Conservation (phyloP, 495 filamentous ascomycete genomes). For the Penicillium herquei region DNA sequence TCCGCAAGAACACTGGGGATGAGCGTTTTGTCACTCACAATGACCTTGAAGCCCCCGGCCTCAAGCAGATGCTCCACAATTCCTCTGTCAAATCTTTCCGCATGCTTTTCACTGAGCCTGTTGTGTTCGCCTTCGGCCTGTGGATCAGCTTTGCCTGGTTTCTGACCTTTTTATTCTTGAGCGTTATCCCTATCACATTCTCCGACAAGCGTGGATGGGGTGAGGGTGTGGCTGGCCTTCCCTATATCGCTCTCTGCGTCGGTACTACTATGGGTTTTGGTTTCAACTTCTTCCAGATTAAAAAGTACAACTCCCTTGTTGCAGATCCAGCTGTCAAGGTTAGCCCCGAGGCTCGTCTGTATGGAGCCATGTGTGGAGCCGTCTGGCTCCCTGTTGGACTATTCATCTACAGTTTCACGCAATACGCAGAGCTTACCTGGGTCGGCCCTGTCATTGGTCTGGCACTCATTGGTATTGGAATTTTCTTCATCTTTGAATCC, state of each 20-base stretch:
- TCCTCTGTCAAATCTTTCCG: conserved; percentile 57
- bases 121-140: conserved; percentile 69
- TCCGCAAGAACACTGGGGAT: conserved; percentile 57
- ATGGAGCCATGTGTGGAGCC: conserved; percentile 59
- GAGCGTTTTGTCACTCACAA: conserved; percentile 66
- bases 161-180: conserved; percentile 74
- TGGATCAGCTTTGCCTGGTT: conserved; percentile 76
- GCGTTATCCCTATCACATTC: conserved; percentile 70
- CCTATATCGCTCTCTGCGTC: conserved; percentile 68
- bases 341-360: conserved; percentile 53
- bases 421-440: conserved; percentile 61
- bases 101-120: conserved; percentile 70
- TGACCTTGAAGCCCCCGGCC: conserved; percentile 46
- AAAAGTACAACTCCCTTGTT: conserved; percentile 56
- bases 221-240: conserved; percentile 64
- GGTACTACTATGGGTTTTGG: conserved; percentile 65
- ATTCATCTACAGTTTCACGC: conserved; percentile 80
- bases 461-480: conserved; percentile 40
- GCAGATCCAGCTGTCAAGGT: conserved; percentile 57
- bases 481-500: conserved; percentile 50
- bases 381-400: conserved; percentile 73
- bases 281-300: conserved; percentile 54
- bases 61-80: conserved; percentile 40
- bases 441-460: conserved; percentile 61
- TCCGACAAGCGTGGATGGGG: conserved; percentile 65